phyloP scores from a whole-genome alignment of 2,329 filamentous ascomycete species.

The Cadophora sp. region DNA sequence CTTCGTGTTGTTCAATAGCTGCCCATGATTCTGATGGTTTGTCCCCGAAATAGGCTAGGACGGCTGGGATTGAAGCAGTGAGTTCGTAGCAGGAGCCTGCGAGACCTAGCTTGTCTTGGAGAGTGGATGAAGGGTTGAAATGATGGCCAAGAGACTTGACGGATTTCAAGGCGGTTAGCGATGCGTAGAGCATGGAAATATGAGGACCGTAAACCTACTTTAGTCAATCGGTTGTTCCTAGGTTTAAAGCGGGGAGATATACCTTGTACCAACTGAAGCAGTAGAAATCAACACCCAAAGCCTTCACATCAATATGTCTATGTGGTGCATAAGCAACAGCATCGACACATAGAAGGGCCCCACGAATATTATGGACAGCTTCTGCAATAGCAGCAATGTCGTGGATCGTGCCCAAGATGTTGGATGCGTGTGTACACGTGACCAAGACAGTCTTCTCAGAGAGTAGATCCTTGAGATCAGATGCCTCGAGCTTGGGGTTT shows the following conservation, averaged over 20 bases:
- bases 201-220: conserved; percentile 74
- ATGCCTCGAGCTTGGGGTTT: conserved; percentile 65
- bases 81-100: conserved; percentile 76
- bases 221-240: conserved; percentile 6
- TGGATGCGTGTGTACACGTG: conserved; percentile 75
- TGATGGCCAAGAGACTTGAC: conserved; percentile 68
- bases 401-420: conserved; percentile 75
- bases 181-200: conserved; percentile 73
- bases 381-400: conserved; percentile 63
- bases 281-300: conserved; percentile 76
- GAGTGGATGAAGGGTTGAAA: conserved; percentile 66
- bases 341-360: conserved; percentile 73
- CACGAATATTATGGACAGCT: conserved; percentile 55
- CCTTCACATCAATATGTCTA: conserved; percentile 70
- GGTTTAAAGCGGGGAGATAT: conserved; percentile 1
- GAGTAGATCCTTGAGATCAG: conserved; percentile 64
- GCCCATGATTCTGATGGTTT: conserved; percentile 53
- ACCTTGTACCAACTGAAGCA: conserved; percentile 82
- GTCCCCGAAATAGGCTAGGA: conserved; percentile 65
- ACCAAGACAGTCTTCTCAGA: conserved; percentile 72
- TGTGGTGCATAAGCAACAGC: conserved; percentile 81
- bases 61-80: conserved; percentile 64
- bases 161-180: conserved; percentile 59
- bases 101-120: conserved; percentile 72
- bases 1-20: conserved; percentile 64